Base-by-base conservation (phyloP, 164 flowering plant genomes). In the Umbilicus rupestris region DNA sequence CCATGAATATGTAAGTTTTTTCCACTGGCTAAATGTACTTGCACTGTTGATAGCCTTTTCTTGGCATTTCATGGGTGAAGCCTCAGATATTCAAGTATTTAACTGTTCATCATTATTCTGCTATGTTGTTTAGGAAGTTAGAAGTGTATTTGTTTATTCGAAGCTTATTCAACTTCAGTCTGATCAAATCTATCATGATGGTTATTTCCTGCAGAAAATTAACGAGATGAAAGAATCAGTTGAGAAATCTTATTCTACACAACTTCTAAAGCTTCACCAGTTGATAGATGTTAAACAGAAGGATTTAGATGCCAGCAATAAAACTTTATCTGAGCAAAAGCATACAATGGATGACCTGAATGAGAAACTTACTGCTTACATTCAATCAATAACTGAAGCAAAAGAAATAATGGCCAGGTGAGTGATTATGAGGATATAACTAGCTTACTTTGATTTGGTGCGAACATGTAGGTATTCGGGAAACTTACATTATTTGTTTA, bases 371-470 rank as follows among this genome's bases (percentile, higher is more conserved):
- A 66, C 68, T 73, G 85, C 95, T 62, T 83, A 89, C 70, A 70
- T 73, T 68, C 98, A 89, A 70, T 91, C 98, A 65, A 82, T 84
- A 64, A 64, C 46, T 65, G 98, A 94, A 76, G 93, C 95, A 50
- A 86, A 84, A 79, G 95, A 85, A 73, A 79, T 91, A 68, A 77
- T 90, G 49, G 76, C 70, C 55, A 86, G 95, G 98, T 90, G 72
- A 78, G 60, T 55, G 33, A 55, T 6, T 26, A 12, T 55, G 11
- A 14, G 11, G 22, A 14, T 55, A 28, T 1, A 2, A 20, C 0
- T 0, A 22, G 7, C 44, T 41, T 9, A 49, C 10, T 12, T 12
- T 26, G 33, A 14, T 55, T 28, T 55, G 60, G 1, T 55, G 60
- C 28, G 9, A 55, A 9, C 60, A n/a, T 30, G 22, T 2, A 52